These are phyloP conservation scores for Amylostereum areolatum DNA, from an alignment of 1,284 basidiomycete species.

Conservation along the genomic window DNA sequence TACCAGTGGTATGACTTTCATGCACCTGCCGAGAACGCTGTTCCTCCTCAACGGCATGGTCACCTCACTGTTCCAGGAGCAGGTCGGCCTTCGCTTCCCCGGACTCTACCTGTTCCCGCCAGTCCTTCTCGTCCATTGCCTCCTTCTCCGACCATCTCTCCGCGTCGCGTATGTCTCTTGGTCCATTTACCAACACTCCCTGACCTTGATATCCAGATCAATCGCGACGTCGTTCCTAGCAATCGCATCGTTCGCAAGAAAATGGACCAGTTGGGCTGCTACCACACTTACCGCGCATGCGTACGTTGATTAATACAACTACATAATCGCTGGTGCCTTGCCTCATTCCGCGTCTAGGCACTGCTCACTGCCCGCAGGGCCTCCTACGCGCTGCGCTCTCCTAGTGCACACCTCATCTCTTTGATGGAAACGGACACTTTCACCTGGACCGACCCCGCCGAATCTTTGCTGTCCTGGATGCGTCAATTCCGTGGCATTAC, in stretches of 20 bases:
- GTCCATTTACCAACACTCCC: background rate
- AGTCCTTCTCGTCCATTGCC: no score
- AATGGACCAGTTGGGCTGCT: background rate
- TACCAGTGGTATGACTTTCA: conserved; percentile 29
- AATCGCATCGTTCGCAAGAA: background rate
- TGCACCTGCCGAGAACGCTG: conserved; percentile 25
- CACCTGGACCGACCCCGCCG: conserved; percentile 42
- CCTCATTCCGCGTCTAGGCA: background rate
- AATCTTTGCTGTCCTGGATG: conserved; percentile 23
- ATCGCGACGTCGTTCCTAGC: background rate
- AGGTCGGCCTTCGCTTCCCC: no score
- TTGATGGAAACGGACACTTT: conserved; percentile 29
- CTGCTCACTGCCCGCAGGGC: conserved; percentile 24
- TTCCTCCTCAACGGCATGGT: background rate
- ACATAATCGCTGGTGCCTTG: background rate
- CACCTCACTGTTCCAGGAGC: no score
- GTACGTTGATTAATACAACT: background rate
- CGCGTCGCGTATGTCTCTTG: no score
- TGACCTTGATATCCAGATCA: background rate
- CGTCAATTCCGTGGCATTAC: conserved; percentile 22
- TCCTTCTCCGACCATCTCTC: no score
- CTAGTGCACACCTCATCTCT: conserved; percentile 18
- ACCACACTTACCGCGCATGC: background rate
- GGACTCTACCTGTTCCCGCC: no score
- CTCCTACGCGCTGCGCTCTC: conserved; percentile 26